Evolutionary conservation across 306 rosid species (phyloP), one percentile per base, ranked within the genome.

Genomic region (Pyrus betulifolia): DNA sequence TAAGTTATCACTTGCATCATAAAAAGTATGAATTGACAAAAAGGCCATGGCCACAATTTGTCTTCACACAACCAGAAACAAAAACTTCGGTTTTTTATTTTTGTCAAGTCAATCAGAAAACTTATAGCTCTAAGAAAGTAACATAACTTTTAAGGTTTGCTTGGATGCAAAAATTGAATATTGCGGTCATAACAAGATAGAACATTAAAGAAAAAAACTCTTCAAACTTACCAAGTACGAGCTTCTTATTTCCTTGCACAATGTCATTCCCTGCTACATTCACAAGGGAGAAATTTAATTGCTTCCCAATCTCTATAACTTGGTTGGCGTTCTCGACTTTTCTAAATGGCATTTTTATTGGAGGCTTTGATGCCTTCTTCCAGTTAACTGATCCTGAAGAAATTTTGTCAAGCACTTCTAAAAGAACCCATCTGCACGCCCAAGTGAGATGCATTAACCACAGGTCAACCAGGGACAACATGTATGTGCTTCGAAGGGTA

Each of bases 161-260:
- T 51, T 18, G 46, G 42, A 71, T 52, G 63, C 3, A 10, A 11
- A 12, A 21, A 52, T 30, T 13, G n/a, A 57, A 15, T 72, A 23
- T 60, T 42, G 35, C 3, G 17, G 76, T 55, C 1, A 18, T 55
- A 35, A 7, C 68, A 31, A 70, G 73, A 72, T 17, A 25, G 19
- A 19, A 25, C 38, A 25, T 58, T 33, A 38, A 49, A 5, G 22
- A 12, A 54, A 81, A 81, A 76, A 23, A 63, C 52, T 65, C 78
- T 22, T 30, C 42, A 40, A 75, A 85, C 87, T 76, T 76, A 93
- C 99, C 99, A 62, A 92, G 76, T 80, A 96, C 85, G 68, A 96
- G 99, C 88, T 96, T 96, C 87, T 96, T 96, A 80, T 96, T 96
- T 84, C 99, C 99, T 82, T 96, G 98, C 81, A 96, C 99, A 77